These are phyloP conservation scores for Xylariaceae sp. DNA, from an alignment of 2,329 filamentous ascomycete genomes.

Conservation along the genomic window DNA sequence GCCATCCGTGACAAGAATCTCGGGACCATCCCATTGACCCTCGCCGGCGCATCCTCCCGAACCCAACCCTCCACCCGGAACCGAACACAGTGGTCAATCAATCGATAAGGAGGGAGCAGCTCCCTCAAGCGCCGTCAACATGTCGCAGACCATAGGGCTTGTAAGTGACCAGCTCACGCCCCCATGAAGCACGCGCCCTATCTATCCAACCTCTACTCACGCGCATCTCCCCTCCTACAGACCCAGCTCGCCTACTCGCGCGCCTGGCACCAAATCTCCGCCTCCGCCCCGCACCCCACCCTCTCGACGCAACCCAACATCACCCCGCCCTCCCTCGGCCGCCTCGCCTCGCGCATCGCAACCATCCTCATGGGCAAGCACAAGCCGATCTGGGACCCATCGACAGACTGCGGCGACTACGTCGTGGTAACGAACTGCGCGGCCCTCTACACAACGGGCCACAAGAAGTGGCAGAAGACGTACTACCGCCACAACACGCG, in stretches of 20 bases:
- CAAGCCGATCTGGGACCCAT: constrained; percentile 96
- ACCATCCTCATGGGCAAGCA: constrained; percentile 94
- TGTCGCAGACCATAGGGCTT: constrained; percentile 76
- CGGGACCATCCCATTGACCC: no score
- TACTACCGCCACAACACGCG: constrained; percentile 94
- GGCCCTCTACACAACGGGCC: constrained; percentile 80
- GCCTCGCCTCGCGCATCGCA: constrained; percentile 82
- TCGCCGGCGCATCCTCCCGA: no score
- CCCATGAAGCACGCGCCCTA: not conserved
- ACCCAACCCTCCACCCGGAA: not conserved
- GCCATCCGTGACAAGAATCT: not conserved
- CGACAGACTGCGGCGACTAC: constrained; percentile 98
- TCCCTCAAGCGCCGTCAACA: constrained; percentile 39
- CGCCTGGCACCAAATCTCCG: constrained; percentile 85
- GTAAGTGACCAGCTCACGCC: constrained; percentile 43
- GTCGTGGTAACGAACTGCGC: constrained; percentile 90
- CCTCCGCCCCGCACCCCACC: constrained; percentile 57
- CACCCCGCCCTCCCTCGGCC: constrained; percentile 75
- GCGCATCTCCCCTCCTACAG: constrained; percentile 40
- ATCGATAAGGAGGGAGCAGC: constrained; percentile 30
- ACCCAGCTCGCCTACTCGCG: constrained; percentile 95
- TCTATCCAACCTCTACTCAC: not conserved
- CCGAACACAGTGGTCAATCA: not conserved
- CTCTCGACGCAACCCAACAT: constrained; percentile 54
- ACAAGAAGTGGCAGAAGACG: constrained; percentile 87